Conservation (phyloP, 805 yeast species). For the Barnettozyma sucrosica region DNA sequence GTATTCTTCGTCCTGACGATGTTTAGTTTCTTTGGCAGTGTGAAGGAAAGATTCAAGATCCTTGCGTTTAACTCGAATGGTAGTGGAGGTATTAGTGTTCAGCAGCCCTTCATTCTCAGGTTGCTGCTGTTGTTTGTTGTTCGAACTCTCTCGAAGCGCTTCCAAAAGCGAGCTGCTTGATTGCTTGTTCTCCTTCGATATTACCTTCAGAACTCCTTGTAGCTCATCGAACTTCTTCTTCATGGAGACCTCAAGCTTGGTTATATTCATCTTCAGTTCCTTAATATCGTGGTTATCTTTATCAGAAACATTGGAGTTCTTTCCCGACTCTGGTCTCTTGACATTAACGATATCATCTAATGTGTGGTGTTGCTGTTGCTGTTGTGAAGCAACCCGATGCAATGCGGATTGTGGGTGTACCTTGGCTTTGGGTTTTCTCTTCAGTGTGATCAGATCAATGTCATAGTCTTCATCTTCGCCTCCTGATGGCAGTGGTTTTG, state of each 20-base stretch:
- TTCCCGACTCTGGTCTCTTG: conserved; percentile 1
- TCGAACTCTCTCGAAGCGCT: conserved; percentile 1
- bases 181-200: conserved; percentile 7
- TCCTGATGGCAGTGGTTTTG: background rate
- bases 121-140: conserved; percentile 3
- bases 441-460: conserved; percentile 14
- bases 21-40: conserved; percentile 37
- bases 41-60: conserved; percentile 38
- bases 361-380: background rate
- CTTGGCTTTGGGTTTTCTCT: conserved; percentile 8
- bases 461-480: conserved; percentile 12
- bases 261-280: conserved; percentile 2
- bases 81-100: background rate
- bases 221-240: conserved; percentile 8
- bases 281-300: background rate
- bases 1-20: conserved; percentile 35
- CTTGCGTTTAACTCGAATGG: conserved; percentile 12
- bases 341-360: conserved; percentile 13
- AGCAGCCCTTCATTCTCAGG: background rate
- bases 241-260: conserved; percentile 5
- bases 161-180: conserved; percentile 1
- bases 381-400: background rate
- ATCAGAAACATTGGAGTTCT: background rate
- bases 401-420: background rate
- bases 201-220: conserved; percentile 8